Evolutionary conservation across 805 yeast species (phyloP), one percentile per base, ranked within the genome.

Genomic region (Saturnispora hagleri): DNA sequence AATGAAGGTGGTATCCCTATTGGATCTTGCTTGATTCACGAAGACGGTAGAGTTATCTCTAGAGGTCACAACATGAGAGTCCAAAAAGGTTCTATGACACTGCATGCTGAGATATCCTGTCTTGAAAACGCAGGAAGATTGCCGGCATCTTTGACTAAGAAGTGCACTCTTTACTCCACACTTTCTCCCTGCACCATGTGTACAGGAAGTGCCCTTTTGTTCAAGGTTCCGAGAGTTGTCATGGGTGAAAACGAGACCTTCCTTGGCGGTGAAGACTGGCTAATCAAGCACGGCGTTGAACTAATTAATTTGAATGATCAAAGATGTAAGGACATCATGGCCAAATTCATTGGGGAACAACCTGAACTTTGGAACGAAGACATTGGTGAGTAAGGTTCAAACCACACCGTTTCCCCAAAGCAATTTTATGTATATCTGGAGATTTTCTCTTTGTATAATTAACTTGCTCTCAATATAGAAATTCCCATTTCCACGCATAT

Each of bases 141-240:
- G 52, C 82, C 83, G 22, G 97, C 90, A 4, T 73, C 75, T 22
- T 79, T 77, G 17, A 91, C 91, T 72, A 86, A 84, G 62, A 76
- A 82, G 56, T 85, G 96, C 59, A 93, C 98, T 22, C 77, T 89
- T 78, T 91, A 89, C 70, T 89, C 97, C 31, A 86, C 97, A 0
- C 72, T 91, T 58, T 86, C 96, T 7, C 97, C 98, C 3, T 91
- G 98, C 66, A 77, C 82, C 58, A 91, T 91, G 97, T 91, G 98
- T 66, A 80, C 93, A 4, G 98, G 98, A 20, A 95, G 97, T 5
- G 86, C 91, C 57, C 62, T 91, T 49, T 73, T 91, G 75, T 91
- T 89, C 69, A 96, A 96, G 41, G 77, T 91, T 58, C 82, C 84
- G 61, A 76, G 97, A 57, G 84, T 88, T 42, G 97, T 91, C 0